phyloP scores from a whole-genome alignment of 768 basidiomycete genomes.

The Mycena venus region DNA sequence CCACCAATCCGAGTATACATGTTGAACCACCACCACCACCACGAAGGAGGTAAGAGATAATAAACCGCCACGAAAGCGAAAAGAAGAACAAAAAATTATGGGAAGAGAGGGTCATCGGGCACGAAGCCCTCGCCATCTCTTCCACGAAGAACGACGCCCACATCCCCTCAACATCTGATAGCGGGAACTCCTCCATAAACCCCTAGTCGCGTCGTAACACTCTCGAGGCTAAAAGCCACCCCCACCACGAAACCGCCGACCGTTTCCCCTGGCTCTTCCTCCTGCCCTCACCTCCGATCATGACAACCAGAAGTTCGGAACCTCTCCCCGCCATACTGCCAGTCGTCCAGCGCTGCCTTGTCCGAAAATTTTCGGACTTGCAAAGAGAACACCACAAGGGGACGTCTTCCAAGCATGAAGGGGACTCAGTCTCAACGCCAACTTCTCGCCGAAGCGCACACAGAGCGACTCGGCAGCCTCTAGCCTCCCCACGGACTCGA shows the following conservation, averaged over 20 bases:
- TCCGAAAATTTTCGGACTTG: slow-evolving; percentile 19
- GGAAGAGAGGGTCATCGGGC: slow-evolving; percentile 26
- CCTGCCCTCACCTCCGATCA: slow-evolving; percentile 22
- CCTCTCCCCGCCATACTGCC: slow-evolving; percentile 21
- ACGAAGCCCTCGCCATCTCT: slow-evolving; percentile 23
- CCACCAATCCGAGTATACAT: background rate
- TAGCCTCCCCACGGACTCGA: slow-evolving; percentile 16
- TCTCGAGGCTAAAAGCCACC: slow-evolving; percentile 29
- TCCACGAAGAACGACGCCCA: slow-evolving; percentile 24
- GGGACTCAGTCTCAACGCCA: slow-evolving; percentile 13
- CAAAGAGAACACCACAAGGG: slow-evolving; percentile 4
- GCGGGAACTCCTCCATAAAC: slow-evolving; percentile 10
- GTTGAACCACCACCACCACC: too few relatives aligned
- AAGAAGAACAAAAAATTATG: slow-evolving; percentile 23
- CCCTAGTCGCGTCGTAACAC: slow-evolving; percentile 22
- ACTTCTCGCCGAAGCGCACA: slow-evolving; percentile 29
- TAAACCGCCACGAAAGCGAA: slow-evolving; percentile 31
- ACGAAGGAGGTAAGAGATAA: too few relatives aligned
- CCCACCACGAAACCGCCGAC: slow-evolving; percentile 28
- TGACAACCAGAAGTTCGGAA: slow-evolving; percentile 27
- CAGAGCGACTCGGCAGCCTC: slow-evolving; percentile 28
- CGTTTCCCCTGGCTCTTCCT: slow-evolving; percentile 21
- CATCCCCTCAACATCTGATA: slow-evolving; percentile 10
- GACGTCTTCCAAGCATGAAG: slow-evolving; percentile 23
- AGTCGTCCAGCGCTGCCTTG: slow-evolving; percentile 30